Evolutionary conservation across 108 stramenopile genomes (phyloP), one percentile per base, ranked within the genome.

Genomic region (Skeletonema potamos): DNA sequence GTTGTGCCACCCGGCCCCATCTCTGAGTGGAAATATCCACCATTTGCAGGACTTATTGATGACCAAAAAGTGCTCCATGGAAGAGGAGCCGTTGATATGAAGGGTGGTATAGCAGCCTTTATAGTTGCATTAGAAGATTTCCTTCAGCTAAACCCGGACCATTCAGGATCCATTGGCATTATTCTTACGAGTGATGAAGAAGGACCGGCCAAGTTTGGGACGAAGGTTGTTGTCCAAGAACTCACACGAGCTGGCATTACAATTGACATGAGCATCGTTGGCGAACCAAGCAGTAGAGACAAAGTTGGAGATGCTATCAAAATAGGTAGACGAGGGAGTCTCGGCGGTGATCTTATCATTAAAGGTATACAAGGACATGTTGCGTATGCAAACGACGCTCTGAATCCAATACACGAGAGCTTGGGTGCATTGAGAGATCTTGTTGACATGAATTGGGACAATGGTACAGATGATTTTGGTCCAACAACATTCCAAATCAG

Each of bases 41-140:
- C 63, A 20, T 64, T 64, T 48, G 34, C 4, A 5, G 63, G 63
- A 17, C 11, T 43, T 8, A 48, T 64, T 10, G 63, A 64, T 22
- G 58, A 60, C 10, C 22, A 60, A 28, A 29, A 60, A 5, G 58
- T 60, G 6, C 27, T 60, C n/a, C 22, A 60, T 60, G 63, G 63
- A 24, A 27, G 63, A 24, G 63, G 63, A 22, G 63, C 63, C n/a
- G 63, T 43, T 24, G 63, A 64, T 48, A 64, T 64, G 63, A 64
- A 64, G n/a, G 63, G 63, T 24, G 63, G 63, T 8, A 24, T 64
- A 15, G 63, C 63, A 22, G 63, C 63, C 22, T 64, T 64, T 2
- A 48, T 64, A 13, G 26, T 27, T 22, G 63, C 63, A 13, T 13
- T 43, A 6, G 63, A 64, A 48, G 17, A 43, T 15, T 64, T 64